A percentile compares a stretch with the other conserved stretches of the same genome.
Evolutionary conservation across 345 rosid species (phyloP).

Genomic region (Cardiospermum halicacabum): DNA sequence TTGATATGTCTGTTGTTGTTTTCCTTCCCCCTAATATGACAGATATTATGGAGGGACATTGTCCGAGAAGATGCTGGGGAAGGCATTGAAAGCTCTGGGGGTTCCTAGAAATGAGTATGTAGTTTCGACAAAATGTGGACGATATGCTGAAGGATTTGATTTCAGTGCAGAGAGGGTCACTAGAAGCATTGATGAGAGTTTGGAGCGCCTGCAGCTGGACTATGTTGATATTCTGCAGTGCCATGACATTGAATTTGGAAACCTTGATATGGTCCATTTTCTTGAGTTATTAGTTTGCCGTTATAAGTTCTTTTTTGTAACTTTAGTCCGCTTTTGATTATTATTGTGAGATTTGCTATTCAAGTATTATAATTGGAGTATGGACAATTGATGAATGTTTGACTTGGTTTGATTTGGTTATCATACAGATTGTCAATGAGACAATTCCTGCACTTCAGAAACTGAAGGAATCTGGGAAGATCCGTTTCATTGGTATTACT

Average conservation of each 20-base stretch:
- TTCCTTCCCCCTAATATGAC: not conserved
- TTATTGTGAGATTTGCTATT: not conserved
- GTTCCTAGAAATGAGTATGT: conserved; percentile 67
- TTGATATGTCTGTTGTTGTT: not conserved
- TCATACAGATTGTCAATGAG: conserved; percentile 67
- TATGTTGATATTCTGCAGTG: conserved; percentile 90
- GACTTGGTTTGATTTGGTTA: conserved; percentile 10
- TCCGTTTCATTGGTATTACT: conserved; percentile 82
- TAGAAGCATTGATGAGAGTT: conserved; percentile 79
- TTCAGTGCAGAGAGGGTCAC: conserved; percentile 91
- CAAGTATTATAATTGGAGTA: not conserved
- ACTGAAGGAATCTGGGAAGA: conserved; percentile 76
- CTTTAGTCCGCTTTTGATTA: not conserved
- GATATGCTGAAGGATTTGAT: conserved; percentile 81
- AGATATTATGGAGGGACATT: conserved; percentile 91
- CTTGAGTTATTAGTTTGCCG: not conserved
- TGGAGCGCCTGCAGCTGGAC: conserved; percentile 81
- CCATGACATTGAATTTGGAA: conserved; percentile 84
- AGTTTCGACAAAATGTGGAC: conserved; percentile 86
- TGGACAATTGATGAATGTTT: not conserved
- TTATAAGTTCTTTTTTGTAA: not conserved
- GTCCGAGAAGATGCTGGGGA: conserved; percentile 91
- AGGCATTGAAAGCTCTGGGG: conserved; percentile 68
- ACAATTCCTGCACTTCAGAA: conserved; percentile 91
- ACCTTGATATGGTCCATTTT: conserved; percentile 73